Base-by-base conservation (phyloP, 208 protist genomes). In the Trypanosoma cruzi region DNA sequence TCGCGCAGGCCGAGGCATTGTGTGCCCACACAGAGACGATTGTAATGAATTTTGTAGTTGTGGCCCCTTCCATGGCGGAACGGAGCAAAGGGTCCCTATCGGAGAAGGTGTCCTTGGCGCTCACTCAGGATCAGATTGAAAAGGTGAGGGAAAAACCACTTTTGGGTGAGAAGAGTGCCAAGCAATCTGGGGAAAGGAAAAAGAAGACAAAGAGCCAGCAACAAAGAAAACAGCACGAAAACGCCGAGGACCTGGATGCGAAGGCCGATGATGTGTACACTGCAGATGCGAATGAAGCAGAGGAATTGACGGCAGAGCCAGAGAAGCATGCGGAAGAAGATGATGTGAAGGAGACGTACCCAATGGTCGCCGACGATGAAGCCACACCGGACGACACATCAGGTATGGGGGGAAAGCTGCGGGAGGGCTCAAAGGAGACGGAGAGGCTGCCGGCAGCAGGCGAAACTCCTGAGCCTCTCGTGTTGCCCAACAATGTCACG, bases 31-130 rank as follows among this genome's bases (percentile, higher is more conserved):
- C 75, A n/a, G 78, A 88, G 66, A 86, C 74, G 20, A 68, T 86
- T 31, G 77, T 88, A 64, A 46, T 93, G 24, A 82, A 87, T 67
- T 58, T 90, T 40, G 79, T 90, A 34, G 81, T 93, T 61, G 75
- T 80, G 53, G 72, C 80, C 13, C 74, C 57, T 36, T 2, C 50
- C 14, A 22, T 74, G 49, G 54, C 31, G 0, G 54, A n/a, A 37
- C 32, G 44, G 49, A 58, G 66, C 31, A 1, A 24, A 14, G 55
- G 8, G 14, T 2, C n/a, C 8, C 4, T 34, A n/a, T 11, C 49
- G 13, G 16, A 57, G 20, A 22, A 48, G 0, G 24, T 32, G 18
- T 26, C 65, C 13, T 31, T 49, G 18, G 34, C 31, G 20, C 59
- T 54, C 11, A 68, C 0, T 22, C 46, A n/a, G 22, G 10, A 69